Base-by-base conservation (phyloP, 352 stramenopile genomes). In the Phytophthora colocasiae region DNA sequence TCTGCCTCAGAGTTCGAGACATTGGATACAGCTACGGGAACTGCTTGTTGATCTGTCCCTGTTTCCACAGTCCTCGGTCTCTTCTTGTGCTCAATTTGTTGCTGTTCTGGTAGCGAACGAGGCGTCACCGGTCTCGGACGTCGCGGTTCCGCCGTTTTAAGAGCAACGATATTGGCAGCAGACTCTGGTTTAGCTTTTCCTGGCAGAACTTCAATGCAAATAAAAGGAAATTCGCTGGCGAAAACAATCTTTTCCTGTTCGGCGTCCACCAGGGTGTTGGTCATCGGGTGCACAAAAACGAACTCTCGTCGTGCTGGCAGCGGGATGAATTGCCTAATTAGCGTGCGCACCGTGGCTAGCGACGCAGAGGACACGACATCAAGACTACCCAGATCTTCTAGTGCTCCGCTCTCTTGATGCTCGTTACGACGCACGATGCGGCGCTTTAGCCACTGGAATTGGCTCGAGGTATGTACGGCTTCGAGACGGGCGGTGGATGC, bases 281-380 rank as follows among this genome's bases (percentile, higher is more conserved):
- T 71, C 47, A 31, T 71, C 39, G 55, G 63, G 48, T 71, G 40
- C 9, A 65, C 47, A 48, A 70, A 70, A 9, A 11, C 38, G 14
- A 66, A 70, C n/a, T 59, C 47, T 8, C 55, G 55, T 19, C 48
- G 45, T 8, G 63, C 14, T 7, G 55, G 63, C 22, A 70, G 41
- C n/a, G 34, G 24, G 15, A 70, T 49, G 32, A 70, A 70, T 17
- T 70, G 55, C 2, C 14, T 31, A n/a, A 70, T 39, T 14, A 70
- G 54, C 10, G 34, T 9, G 39, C 55, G 62, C 31, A 41, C 55
- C 1, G 39, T 39, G 26, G 55, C 55, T 7, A 70, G 41, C 17
- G 62, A 66, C n/a, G 54, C 62, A 17, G 62, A 70, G 7, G 55
- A 14, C 11, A 66, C 39, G 3, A 70, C 22, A 19, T 70, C 62